Conservation (phyloP, 2,329 filamentous ascomycete species). For the Sclerotinia minor region DNA sequence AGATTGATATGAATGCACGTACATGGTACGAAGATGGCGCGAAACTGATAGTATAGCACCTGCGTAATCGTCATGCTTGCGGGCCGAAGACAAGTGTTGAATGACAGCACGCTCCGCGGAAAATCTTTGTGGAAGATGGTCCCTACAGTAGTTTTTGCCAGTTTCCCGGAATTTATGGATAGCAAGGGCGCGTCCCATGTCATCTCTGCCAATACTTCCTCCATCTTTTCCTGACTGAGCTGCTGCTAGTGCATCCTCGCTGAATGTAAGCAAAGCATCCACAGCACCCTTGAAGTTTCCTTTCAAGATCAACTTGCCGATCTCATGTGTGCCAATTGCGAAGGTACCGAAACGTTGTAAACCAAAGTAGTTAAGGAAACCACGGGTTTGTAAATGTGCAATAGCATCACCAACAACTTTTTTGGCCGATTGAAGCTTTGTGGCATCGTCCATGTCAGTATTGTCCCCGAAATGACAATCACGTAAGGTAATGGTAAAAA, state of each 20-base stretch:
- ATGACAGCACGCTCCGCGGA: constrained; percentile 78
- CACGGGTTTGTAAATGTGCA: constrained; percentile 66
- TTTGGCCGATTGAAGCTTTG: constrained; percentile 48
- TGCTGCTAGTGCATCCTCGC: constrained; percentile 59
- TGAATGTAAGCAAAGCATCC: constrained; percentile 73
- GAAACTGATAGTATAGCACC: constrained; percentile 80
- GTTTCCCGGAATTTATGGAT: constrained; percentile 71
- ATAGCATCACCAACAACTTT: constrained; percentile 60
- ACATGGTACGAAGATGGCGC: constrained; percentile 84
- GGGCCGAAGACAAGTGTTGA: constrained; percentile 60
- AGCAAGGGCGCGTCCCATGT: constrained; percentile 74
- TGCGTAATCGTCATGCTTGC: constrained; percentile 63
- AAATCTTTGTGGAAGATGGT: constrained; percentile 76
- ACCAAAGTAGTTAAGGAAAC: constrained; percentile 97
- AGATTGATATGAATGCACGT: constrained; percentile 94
- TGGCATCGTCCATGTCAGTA: constrained; percentile 49
- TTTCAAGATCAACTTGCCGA: constrained; percentile 81
- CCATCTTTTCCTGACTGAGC: constrained; percentile 48
- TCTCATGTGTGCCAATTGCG: constrained; percentile 76
- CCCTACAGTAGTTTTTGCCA: constrained; percentile 56
- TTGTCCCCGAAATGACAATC: constrained; percentile 67
- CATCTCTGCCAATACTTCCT: constrained; percentile 67
- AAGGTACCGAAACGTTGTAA: constrained; percentile 96
- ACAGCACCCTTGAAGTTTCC: constrained; percentile 80
- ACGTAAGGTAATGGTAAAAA: constrained; percentile 89